These are phyloP conservation scores for Bjerkandera adusta DNA, from an alignment of 1,284 basidiomycete genomes.

Conservation along the genomic window DNA sequence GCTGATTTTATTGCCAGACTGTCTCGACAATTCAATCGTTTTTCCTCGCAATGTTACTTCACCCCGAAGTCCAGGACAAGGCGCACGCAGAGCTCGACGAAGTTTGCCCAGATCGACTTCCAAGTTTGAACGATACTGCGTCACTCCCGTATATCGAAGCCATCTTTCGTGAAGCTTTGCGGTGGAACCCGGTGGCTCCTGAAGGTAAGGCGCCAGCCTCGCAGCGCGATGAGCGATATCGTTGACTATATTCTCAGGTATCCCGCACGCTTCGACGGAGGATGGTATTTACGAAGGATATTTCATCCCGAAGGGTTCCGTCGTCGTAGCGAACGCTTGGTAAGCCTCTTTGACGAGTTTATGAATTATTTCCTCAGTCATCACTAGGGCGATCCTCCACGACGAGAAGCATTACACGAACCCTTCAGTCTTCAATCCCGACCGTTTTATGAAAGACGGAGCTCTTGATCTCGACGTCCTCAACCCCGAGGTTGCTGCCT, in stretches of 20 bases:
- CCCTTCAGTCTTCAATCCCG: constrained; percentile 22
- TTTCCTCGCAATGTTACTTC: constrained; percentile 29
- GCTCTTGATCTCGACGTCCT: background rate
- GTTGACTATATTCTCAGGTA: constrained; percentile 7
- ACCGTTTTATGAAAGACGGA: constrained; percentile 22
- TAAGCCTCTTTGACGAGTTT: background rate
- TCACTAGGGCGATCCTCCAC: constrained; percentile 1
- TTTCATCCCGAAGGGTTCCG: constrained; percentile 22
- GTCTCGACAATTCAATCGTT: constrained; percentile 19
- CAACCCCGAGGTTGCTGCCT: background rate
- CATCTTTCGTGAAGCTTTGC: constrained; percentile 31
- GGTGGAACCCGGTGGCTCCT: constrained; percentile 30
- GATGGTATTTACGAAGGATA: constrained; percentile 26
- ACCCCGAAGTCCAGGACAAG: constrained; percentile 29
- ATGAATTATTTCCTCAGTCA: background rate
- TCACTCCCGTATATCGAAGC: constrained; percentile 32
- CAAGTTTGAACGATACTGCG: constrained; percentile 29
- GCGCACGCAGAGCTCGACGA: constrained; percentile 32
- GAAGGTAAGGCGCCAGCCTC: constrained; percentile 10
- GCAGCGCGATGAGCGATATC: background rate
- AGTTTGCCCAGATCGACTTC: constrained; percentile 27
- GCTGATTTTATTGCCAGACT: constrained; percentile 12
- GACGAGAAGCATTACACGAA: constrained; percentile 2
- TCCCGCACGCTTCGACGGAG: constrained; percentile 19
- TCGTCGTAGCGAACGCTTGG: constrained; percentile 20